Evolutionary conservation across 768 basidiomycete species (phyloP).

Genomic region (Amanita jacksonii): DNA sequence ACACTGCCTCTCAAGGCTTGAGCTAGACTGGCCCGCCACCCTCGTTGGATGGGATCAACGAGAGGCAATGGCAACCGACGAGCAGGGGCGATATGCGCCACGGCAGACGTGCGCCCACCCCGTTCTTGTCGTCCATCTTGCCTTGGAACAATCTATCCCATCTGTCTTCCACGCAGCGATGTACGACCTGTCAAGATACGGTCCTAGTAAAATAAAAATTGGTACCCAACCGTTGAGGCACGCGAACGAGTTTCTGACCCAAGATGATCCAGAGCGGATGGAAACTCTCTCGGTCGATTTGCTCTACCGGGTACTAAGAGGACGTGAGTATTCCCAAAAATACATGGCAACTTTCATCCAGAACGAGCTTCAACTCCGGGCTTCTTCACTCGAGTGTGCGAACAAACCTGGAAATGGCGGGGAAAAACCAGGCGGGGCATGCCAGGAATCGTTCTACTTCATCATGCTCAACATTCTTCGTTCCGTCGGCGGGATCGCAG

Average conservation of each 20-base stretch:
- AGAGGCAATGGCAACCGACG: constrained; percentile 45
- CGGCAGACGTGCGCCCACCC: constrained; percentile 56
- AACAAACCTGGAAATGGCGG: constrained; percentile 27
- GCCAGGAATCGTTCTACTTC: constrained; percentile 66
- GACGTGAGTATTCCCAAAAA: constrained; percentile 56
- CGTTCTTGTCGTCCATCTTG: constrained; percentile 60
- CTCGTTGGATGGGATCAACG: constrained; percentile 62
- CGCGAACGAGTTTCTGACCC: not conserved
- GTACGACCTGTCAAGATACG: constrained; percentile 68
- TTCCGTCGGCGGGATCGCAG: constrained; percentile 60
- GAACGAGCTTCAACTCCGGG: constrained; percentile 39
- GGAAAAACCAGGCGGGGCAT: constrained; percentile 28
- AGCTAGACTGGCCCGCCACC: constrained; percentile 57
- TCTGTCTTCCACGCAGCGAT: constrained; percentile 59
- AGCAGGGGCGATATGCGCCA: constrained; percentile 44
- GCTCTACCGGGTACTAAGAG: constrained; percentile 39
- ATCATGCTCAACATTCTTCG: constrained; percentile 66
- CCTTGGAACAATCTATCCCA: constrained; percentile 49
- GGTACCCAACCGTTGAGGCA: constrained; percentile 31
- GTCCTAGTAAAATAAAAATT: constrained; percentile 54
- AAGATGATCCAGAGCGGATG: too few relatives aligned
- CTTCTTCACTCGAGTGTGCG: constrained; percentile 39
- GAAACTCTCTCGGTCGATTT: constrained; percentile 28
- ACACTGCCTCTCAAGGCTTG: constrained; percentile 50
- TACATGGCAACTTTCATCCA: constrained; percentile 55